These are phyloP conservation scores for Cynanchum wilfordii DNA, from an alignment of 257 asterid species.

Conservation along the genomic window DNA sequence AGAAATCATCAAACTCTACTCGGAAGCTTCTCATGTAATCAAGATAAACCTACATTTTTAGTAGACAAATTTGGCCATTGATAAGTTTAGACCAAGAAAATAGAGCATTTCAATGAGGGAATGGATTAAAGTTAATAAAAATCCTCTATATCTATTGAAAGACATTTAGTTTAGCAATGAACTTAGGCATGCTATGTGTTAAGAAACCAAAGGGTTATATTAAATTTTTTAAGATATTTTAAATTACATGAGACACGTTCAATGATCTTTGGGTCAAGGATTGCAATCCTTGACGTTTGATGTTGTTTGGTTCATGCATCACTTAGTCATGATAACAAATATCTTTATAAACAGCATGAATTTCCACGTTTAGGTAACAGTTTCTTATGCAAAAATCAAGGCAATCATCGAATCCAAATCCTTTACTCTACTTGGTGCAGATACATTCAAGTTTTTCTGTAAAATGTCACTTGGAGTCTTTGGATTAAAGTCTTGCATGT, in stretches of 20 bases:
- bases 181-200: background rate
- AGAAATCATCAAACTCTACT: slow-evolving; percentile 70
- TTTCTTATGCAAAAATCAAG: background rate
- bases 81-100: background rate
- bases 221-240: background rate
- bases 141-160: background rate
- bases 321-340: background rate
- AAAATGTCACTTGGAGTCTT: background rate
- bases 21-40: slow-evolving; percentile 86
- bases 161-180: background rate
- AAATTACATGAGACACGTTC: background rate
- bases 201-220: background rate
- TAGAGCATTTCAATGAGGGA: background rate
- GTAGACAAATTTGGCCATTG: background rate
- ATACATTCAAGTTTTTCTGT: background rate
- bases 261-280: background rate
- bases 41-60: slow-evolving; percentile 51
- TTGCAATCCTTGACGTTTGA: background rate
- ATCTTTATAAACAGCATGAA: background rate
- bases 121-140: background rate
- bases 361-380: background rate
- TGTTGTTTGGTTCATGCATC: background rate
- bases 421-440: background rate
- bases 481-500: background rate
- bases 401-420: background rate